phyloP scores from a whole-genome alignment of 345 rosid genomes.

The Conringia planisiliqua region DNA sequence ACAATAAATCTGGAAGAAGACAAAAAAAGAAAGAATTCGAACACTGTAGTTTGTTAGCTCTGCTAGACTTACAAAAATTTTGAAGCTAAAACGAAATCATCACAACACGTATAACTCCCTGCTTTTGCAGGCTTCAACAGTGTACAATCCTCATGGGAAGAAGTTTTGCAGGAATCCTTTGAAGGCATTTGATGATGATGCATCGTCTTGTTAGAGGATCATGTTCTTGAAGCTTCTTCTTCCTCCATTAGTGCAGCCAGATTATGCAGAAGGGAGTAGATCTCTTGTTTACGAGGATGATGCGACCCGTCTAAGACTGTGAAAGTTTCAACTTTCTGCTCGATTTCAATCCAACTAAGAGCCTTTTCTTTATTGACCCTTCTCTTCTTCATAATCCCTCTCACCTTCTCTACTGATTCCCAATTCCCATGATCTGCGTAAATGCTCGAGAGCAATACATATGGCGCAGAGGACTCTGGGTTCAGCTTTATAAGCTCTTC shows the following conservation, averaged over 20 bases:
- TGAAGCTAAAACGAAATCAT: conserved; percentile 21
- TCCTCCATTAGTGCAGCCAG: conserved; percentile 45
- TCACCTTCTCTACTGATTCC: conserved; percentile 57
- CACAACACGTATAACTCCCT: conserved; percentile 17
- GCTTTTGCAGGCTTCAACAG: conserved; percentile 31
- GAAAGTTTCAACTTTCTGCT: conserved; percentile 47
- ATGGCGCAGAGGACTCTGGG: conserved; percentile 55
- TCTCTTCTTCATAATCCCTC: conserved; percentile 51
- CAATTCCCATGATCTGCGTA: conserved; percentile 52
- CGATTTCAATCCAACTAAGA: conserved; percentile 61
- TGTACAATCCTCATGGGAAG: conserved; percentile 10
- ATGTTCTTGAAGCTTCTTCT: conserved; percentile 40
- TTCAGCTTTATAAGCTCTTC: conserved; percentile 49
- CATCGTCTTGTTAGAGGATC: conserved; percentile 8
- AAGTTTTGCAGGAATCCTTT: neutral
- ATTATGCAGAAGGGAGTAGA: conserved; percentile 43
- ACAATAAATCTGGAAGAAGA: conserved; percentile 7
- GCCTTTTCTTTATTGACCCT: conserved; percentile 49
- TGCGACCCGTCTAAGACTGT: conserved; percentile 47
- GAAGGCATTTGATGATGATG: neutral
- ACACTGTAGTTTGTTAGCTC: conserved; percentile 21
- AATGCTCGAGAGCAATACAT: conserved; percentile 52
- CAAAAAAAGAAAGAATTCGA: neutral
- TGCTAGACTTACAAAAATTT: conserved; percentile 27
- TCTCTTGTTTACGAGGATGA: conserved; percentile 49